Evolutionary conservation across 345 rosid genomes (phyloP), one percentile per base, ranked within the genome.

Genomic region (Theobroma cacao): DNA sequence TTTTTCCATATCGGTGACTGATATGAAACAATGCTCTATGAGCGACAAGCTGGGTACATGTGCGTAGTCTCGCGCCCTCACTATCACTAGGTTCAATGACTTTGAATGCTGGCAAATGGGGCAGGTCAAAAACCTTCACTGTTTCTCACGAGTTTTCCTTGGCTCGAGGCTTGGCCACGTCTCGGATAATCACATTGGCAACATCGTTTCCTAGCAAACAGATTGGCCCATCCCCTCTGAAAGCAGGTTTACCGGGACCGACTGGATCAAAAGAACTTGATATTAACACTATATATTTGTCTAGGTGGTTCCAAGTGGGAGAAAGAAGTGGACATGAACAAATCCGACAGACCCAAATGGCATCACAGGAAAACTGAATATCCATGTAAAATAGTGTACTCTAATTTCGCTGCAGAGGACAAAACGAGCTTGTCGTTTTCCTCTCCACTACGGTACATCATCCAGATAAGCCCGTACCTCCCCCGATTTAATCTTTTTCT

Each of bases 281-380:
- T 43, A 7, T 14, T 41, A 41, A 62, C 41, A 33, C 7, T 41
- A 5, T 5, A n/a, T 41, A 40, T 40, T 7, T 24, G 62, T 59
- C 60, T 1, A 1, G 13, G 65, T 3, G 4, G 52, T 45, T 68
- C 34, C 68, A 63, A 63, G 45, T 34, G n/a, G 68, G 24, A 6
- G 28, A 3, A 64, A 64, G 24, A 30, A 6, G 8, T 30, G 38
- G 70, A 38, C 70, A 38, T 5, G 18, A 45, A 43, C 34, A 22
- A 22, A 71, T 59, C 82, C 76, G 80, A 78, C 82, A 79, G 17
- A 3, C 24, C 79, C 79, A 76, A 65, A 74, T 81, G 82, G 82
- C 76, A 48, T 38, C 47, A 61, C 74, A 52, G 34, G 18, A 72
- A 80, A 78, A 75, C 70, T 72, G 40, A 52, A 66, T 24, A 34